Evolutionary conservation across 176 grass and related monocot genomes (phyloP).

Genomic region (Triticum timopheevii): DNA sequence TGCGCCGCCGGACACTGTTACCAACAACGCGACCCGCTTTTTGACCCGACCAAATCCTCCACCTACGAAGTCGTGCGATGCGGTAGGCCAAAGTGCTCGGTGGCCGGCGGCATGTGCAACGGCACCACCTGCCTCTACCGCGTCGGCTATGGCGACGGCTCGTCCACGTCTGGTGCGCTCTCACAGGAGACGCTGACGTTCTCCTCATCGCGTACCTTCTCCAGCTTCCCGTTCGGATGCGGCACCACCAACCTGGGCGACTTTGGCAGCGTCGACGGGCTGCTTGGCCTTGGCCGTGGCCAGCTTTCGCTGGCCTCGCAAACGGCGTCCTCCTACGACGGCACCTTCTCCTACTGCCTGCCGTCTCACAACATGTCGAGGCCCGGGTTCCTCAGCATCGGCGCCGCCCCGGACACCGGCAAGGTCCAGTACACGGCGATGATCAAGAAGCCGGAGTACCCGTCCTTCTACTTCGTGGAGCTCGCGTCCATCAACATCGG

Average conservation of each 20-base stretch:
- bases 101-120: constrained; percentile 4
- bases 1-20: constrained; percentile 55
- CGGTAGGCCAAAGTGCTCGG: constrained; percentile 20
- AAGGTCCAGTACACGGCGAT: constrained; percentile 51
- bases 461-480: constrained; percentile 58
- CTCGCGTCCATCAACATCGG: constrained; percentile 61
- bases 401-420: not conserved
- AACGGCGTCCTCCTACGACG: constrained; percentile 32
- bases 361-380: constrained; percentile 31
- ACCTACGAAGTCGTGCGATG: constrained; percentile 54
- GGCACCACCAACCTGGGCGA: constrained; percentile 26
- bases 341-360: constrained; percentile 72
- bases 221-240: constrained; percentile 70
- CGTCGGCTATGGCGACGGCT: constrained; percentile 49
- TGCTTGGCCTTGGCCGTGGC: constrained; percentile 62
- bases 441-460: constrained; percentile 6
- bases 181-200: constrained; percentile 49
- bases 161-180: constrained; percentile 44
- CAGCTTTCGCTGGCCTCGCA: constrained; percentile 54
- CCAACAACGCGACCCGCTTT: constrained; percentile 55
- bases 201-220: not conserved
- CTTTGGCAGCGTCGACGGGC: constrained; percentile 45
- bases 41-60: constrained; percentile 56
- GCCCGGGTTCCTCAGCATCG: constrained; percentile 59
- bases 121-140: constrained; percentile 43